Percentiles rank a stretch among this genome's conserved stretches.
Evolutionary conservation across 805 yeast species (phyloP).

Genomic region (Starmerella gropengiesseri): DNA sequence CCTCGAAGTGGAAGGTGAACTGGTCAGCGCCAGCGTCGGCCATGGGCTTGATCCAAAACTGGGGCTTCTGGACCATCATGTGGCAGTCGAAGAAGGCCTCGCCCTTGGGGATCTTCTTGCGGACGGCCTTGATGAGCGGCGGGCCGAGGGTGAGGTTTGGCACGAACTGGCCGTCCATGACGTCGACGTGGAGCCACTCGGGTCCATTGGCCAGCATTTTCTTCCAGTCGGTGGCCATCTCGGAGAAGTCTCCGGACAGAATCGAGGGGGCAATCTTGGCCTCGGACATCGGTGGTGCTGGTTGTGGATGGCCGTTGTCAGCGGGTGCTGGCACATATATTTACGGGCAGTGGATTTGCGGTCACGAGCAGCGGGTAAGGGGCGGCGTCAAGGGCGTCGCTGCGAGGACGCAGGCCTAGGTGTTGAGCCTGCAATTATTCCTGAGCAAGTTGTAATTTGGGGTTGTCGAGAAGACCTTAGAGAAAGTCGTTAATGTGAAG

Average conservation of each 20-base stretch:
- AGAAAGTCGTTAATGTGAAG: too few relatives aligned
- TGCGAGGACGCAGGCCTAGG: too few relatives aligned
- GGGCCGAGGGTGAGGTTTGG: slow-evolving; percentile 94
- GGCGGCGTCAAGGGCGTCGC: slow-evolving; percentile 4
- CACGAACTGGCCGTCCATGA: slow-evolving; percentile 98
- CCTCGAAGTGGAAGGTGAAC: slow-evolving; percentile 92
- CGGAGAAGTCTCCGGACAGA: slow-evolving; percentile 79
- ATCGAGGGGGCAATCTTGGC: slow-evolving; percentile 77
- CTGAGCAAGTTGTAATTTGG: too few relatives aligned
- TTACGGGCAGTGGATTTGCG: too few relatives aligned
- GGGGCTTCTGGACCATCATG: slow-evolving; percentile 93
- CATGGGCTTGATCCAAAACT: slow-evolving; percentile 84
- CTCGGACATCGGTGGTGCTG: slow-evolving; percentile 6
- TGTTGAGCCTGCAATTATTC: too few relatives aligned
- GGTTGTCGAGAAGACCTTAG: too few relatives aligned
- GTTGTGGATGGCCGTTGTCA: neutral
- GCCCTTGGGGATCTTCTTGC: slow-evolving; percentile 64
- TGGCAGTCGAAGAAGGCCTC: slow-evolving; percentile 80
- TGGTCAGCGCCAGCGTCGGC: slow-evolving; percentile 93
- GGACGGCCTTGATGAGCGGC: slow-evolving; percentile 68
- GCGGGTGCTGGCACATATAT: too few relatives aligned
- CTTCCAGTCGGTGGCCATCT: slow-evolving; percentile 79
- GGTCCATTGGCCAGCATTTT: slow-evolving; percentile 69
- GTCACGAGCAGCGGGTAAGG: slow-evolving; percentile 6
- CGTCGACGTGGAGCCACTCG: slow-evolving; percentile 96